phyloP scores from a whole-genome alignment of 2,329 filamentous ascomycete genomes.

The Nemania serpens region DNA sequence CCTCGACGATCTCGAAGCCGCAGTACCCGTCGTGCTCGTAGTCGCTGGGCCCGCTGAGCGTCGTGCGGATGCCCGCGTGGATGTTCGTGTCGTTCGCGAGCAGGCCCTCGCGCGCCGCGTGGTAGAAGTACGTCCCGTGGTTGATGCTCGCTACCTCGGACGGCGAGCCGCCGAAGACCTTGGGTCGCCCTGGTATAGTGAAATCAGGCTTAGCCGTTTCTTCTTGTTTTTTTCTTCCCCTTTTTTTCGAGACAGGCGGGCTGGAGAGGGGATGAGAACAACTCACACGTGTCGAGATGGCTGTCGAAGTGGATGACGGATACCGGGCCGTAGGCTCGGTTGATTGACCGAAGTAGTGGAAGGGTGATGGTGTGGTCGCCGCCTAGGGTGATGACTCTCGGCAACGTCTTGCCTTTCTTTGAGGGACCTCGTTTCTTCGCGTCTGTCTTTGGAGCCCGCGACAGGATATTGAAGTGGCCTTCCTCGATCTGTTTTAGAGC shows the following conservation, averaged over 20 bases:
- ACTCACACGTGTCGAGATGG: slow-evolving; percentile 68
- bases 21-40: slow-evolving; percentile 87
- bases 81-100: slow-evolving; percentile 83
- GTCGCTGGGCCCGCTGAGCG: slow-evolving; percentile 75
- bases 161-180: slow-evolving; percentile 83
- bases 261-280: slow-evolving; percentile 39
- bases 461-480: slow-evolving; percentile 77
- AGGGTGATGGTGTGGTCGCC: slow-evolving; percentile 68
- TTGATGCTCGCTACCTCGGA: slow-evolving; percentile 78
- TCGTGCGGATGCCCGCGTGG: slow-evolving; percentile 85
- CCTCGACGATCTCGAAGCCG: slow-evolving; percentile 82
- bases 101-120: slow-evolving; percentile 77
- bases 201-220: background rate
- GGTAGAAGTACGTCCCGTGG: slow-evolving; percentile 89
- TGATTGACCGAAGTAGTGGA: slow-evolving; percentile 62
- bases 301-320: slow-evolving; percentile 67
- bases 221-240: too few relatives aligned
- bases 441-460: slow-evolving; percentile 71
- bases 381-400: slow-evolving; percentile 77
- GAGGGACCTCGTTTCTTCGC: slow-evolving; percentile 69
- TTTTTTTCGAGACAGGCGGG: background rate
- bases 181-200: slow-evolving; percentile 71
- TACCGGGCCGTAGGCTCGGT: slow-evolving; percentile 63
- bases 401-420: slow-evolving; percentile 74
- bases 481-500: slow-evolving; percentile 85